Percentiles rank a stretch among this genome's conserved stretches.
Conservation (phyloP, 129 eudicot species). For the Centaurea solstitialis region DNA sequence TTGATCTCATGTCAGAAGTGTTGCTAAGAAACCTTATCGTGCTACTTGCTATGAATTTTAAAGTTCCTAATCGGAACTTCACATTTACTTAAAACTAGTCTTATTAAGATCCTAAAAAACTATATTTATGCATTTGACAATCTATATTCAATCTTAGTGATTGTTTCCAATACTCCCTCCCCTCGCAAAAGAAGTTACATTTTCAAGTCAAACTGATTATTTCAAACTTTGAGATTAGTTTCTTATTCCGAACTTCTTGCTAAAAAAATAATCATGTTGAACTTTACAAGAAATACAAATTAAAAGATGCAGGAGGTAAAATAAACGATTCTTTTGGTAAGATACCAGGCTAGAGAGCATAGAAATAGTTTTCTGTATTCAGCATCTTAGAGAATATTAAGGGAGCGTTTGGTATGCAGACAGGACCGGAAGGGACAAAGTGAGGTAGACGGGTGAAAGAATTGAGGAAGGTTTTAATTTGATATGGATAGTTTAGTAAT, state of each 20-base stretch:
- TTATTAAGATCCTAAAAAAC: not conserved
- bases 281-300: not conserved
- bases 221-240: not conserved
- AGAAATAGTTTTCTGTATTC: too few species aligned
- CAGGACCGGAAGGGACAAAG: too few species aligned
- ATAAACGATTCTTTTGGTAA: not conserved
- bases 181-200: too few species aligned
- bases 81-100: not conserved
- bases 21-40: not conserved
- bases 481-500: not conserved
- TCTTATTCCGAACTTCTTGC: not conserved
- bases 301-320: not conserved
- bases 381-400: too few species aligned
- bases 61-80: not conserved
- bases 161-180: not conserved
- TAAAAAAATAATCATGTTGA: not conserved
- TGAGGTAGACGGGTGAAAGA: too few species aligned
- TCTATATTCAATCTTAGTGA: not conserved
- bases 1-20: not conserved
- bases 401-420: too few species aligned
- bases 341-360: too few species aligned
- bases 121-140: not conserved
- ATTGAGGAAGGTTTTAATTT: too few species aligned
- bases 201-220: not conserved
- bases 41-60: not conserved